Evolutionary conservation across 2,329 filamentous ascomycete species (phyloP).

Genomic region (Epichloe aotearoae): DNA sequence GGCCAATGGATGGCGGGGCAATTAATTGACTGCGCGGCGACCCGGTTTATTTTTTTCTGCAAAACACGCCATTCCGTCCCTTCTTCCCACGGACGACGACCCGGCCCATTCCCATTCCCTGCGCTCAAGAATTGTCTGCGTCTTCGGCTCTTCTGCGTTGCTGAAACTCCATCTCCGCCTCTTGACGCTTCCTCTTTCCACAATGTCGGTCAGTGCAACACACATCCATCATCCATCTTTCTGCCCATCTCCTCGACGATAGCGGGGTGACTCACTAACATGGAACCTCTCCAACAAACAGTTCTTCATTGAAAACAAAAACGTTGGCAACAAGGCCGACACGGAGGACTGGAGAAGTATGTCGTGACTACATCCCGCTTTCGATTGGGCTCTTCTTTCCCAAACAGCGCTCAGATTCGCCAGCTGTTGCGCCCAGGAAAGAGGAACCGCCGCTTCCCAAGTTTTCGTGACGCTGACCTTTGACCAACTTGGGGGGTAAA

Average conservation of each 20-base stretch:
- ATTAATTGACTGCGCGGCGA: too few species aligned
- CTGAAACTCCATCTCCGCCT: neutral
- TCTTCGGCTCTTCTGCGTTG: neutral
- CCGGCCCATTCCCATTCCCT: too few species aligned
- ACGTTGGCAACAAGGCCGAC: slow-evolving; percentile 60
- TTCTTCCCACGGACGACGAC: neutral
- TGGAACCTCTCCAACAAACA: slow-evolving; percentile 11
- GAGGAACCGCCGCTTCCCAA: neutral
- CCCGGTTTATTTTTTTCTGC: neutral
- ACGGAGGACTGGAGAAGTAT: slow-evolving; percentile 76
- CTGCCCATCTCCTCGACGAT: neutral
- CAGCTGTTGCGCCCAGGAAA: neutral
- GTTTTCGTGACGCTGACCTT: neutral
- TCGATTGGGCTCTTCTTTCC: neutral
- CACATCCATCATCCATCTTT: neutral
- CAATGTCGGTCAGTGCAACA: slow-evolving; percentile 6
- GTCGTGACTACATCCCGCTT: slow-evolving; percentile 13
- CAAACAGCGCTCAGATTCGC: neutral
- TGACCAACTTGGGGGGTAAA: neutral
- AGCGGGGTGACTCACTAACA: slow-evolving; percentile 16
- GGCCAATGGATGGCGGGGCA: too few species aligned
- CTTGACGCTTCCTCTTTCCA: neutral
- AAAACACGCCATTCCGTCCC: too few species aligned
- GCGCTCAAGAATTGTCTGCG: neutral
- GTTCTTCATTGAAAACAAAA: slow-evolving; percentile 68